Evolutionary conservation across 73 alveolate species (phyloP), one percentile per base, ranked within the genome.

Genomic region (Paraurostyla sp.): DNA sequence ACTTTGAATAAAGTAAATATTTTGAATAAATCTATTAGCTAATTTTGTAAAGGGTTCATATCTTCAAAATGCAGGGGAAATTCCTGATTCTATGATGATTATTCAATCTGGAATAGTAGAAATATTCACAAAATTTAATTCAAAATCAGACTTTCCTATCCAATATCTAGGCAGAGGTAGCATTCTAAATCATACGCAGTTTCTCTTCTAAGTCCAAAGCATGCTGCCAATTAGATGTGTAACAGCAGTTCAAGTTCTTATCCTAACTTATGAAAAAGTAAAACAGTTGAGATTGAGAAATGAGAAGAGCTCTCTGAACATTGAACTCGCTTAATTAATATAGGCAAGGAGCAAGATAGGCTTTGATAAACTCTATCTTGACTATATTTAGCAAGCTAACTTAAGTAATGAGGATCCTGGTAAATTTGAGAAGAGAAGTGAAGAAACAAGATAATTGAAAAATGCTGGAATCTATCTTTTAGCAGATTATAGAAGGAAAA

Each of bases 81-180:
- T 69, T 7, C 83, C 83, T 11, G 23, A 69, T 7, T 22, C 32
- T 69, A n/a, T 69, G 62, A 69, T 69, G 83, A 69, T 69, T 6
- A 11, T 69, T n/a, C 63, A 18, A n/a, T 13, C 30, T 35, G 83
- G 83, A 13, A 18, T 32, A 9, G 83, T 27, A 13, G 58, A 69
- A 11, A 11, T 69, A 2, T 69, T 11, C 62, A 69, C 83, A n/a
- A 69, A 11, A 41, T 69, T 69, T 25, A 36, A 43, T 7, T 1
- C 29, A 16, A 59, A 59, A 27, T 2, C n/a, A 13, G 30, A 62
- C 16, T 69, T 69, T 25, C 35, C 58, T 18, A 30, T 69, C 22
- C 18, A 15, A 32, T 69, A 69, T 43, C 62, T 69, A 4, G 7
- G 83, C 6, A 6, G 40, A 69, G 83, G 83, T 11, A 29, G 42